phyloP scores from a whole-genome alignment of 345 rosid genomes.

The Syzygium aromaticum region DNA sequence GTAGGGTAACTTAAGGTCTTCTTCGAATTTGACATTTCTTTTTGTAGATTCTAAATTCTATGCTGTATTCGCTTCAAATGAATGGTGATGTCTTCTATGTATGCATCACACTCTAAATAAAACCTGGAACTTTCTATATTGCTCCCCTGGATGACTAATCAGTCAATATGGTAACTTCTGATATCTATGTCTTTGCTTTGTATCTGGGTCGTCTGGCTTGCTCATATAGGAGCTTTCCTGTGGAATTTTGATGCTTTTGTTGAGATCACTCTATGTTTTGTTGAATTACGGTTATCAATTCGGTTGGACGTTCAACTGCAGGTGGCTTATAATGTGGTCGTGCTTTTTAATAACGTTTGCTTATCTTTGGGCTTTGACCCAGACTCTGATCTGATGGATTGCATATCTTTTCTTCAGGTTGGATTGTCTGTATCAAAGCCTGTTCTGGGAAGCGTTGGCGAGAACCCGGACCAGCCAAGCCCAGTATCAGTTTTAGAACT shows the following conservation, averaged over 20 bases:
- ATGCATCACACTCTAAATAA: background rate
- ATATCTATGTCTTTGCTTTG: background rate
- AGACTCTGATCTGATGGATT: background rate
- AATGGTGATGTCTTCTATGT: background rate
- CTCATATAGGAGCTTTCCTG: background rate
- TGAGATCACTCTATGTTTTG: background rate
- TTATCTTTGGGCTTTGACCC: background rate
- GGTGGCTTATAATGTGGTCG: background rate
- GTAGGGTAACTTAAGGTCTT: background rate
- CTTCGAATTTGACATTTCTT: background rate
- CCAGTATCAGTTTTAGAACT: constrained; percentile 53
- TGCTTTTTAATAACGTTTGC: background rate
- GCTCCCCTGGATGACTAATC: background rate
- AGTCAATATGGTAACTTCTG: background rate
- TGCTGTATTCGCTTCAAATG: background rate
- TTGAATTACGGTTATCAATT: background rate
- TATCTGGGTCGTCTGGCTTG: background rate
- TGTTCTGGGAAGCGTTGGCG: constrained; percentile 14
- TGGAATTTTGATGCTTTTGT: background rate
- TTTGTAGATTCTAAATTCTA: background rate
- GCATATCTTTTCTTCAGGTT: background rate
- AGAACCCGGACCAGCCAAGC: constrained; percentile 57
- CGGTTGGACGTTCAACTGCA: background rate
- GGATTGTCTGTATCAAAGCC: constrained; percentile 8
- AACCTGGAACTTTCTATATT: background rate